These are phyloP conservation scores for Ogataea neopini DNA, from an alignment of 805 yeast genomes.

Conservation along the genomic window DNA sequence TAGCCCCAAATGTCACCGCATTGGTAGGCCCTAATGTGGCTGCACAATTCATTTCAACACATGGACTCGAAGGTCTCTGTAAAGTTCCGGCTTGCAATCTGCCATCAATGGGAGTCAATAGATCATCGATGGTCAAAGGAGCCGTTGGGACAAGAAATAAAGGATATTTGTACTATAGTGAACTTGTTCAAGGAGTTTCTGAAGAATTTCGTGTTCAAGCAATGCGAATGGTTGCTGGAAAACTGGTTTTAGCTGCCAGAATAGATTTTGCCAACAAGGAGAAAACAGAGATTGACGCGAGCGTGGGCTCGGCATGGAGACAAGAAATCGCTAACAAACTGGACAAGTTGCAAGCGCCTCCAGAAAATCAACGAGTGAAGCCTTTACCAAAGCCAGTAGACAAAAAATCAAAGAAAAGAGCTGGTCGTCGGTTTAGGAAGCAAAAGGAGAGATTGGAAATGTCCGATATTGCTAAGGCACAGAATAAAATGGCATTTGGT, in stretches of 20 bases:
- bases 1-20: conserved; percentile 80
- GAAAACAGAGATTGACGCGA: conserved; percentile 27
- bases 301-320: conserved; percentile 58
- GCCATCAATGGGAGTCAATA: conserved; percentile 69
- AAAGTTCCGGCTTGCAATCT: conserved; percentile 80
- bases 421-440: conserved; percentile 79
- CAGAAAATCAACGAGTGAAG: conserved; percentile 65
- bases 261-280: conserved; percentile 56
- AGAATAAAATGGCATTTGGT: conserved; percentile 84
- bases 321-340: conserved; percentile 62
- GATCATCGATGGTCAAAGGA: conserved; percentile 43
- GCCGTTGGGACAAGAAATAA: conserved; percentile 54
- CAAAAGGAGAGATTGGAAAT: conserved; percentile 77
- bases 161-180: conserved; percentile 68
- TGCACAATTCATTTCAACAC: conserved; percentile 70
- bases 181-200: conserved; percentile 58
- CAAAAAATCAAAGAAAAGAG: conserved; percentile 76
- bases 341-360: conserved; percentile 75
- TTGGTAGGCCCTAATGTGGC: conserved; percentile 73
- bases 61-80: conserved; percentile 68
- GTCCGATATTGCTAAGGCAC: conserved; percentile 80
- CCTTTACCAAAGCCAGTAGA: conserved; percentile 77
- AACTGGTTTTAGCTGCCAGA: conserved; percentile 79
- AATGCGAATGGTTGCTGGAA: conserved; percentile 76
- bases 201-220: conserved; percentile 65